Evolutionary conservation across 179 eudicot genomes (phyloP).

Genomic region (Gypsophila paniculata): DNA sequence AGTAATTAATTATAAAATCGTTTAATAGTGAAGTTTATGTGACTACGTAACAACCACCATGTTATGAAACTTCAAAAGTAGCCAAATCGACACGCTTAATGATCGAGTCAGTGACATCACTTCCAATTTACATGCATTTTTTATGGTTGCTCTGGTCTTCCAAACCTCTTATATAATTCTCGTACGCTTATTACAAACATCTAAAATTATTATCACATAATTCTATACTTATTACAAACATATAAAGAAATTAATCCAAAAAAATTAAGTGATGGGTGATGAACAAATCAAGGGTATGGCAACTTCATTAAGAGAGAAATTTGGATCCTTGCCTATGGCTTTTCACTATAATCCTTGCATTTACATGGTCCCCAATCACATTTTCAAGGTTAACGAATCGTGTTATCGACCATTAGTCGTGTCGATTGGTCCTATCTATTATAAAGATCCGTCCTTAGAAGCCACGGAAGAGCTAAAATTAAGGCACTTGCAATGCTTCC

Average conservation of each 20-base stretch:
- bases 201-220: no score
- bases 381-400: constrained; percentile 17
- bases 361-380: constrained; percentile 24
- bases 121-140: no score
- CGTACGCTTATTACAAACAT: no score
- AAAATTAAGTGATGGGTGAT: background rate
- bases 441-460: constrained; percentile 16
- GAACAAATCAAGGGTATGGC: background rate
- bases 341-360: constrained; percentile 17
- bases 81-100: no score
- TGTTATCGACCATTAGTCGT: constrained; percentile 26
- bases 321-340: background rate
- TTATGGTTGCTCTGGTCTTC: no score
- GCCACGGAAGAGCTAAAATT: constrained; percentile 24
- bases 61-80: no score
- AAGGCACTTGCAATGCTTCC: constrained; percentile 16
- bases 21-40: no score
- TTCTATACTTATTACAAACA: no score
- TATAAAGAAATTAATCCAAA: background rate
- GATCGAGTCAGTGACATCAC: no score
- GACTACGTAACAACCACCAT: no score
- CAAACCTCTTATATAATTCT: no score
- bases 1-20: no score
- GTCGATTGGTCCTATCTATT: constrained; percentile 33
- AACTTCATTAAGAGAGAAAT: background rate